Base-by-base conservation (phyloP, 805 yeast genomes). In the Lipomyces japonicus region DNA sequence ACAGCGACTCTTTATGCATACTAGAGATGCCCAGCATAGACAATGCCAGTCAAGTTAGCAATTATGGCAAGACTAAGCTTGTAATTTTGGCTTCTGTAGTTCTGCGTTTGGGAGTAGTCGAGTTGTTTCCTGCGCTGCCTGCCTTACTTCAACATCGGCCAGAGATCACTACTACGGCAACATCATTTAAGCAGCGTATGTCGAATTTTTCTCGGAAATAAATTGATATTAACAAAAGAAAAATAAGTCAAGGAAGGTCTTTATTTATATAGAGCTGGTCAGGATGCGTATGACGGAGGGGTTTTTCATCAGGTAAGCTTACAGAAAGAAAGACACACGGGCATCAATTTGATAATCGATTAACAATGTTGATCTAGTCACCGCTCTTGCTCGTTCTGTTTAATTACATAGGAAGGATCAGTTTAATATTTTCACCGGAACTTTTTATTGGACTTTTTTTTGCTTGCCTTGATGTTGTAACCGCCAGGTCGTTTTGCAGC, bases 281-380 rank as follows among this genome's bases (percentile, higher is more conserved):
- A 84, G 44, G 75, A 81, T 41, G 80, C 88, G 6, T 91, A 88
- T 62, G 79, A 79, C 53, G 96, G 97, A 7, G 95, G 95, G 22
- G 80, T 89, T 16, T 83, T 84, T 31, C 91, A 88, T 66, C 95
- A 88, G 60, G 57, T 53, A 42, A 16, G 41, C 10, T 10, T 6
- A 18, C 2, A 18, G 7, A 25, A 12, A 12, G 19, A 6, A 16
- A 14, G 10, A 25, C 21, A 14, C 16, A 16, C 24, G 16, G 19
- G 36, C 7, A 24, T 10, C 22, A 6, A 31, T 18, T 25, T 32
- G n/a, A 9, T 5, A 10, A 21, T 18, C 36, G 4, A 4, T 12
- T 30, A 10, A 7, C 35, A 3, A 12, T 6, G 26, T 23, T 24
- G 18, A 19, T 1, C 4, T 24, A 52, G 54, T 47, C 55, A 10